Evolutionary conservation across 495 filamentous ascomycete genomes (phyloP), one percentile per base, ranked within the genome.

Genomic region (Aspergillus avenaceus): DNA sequence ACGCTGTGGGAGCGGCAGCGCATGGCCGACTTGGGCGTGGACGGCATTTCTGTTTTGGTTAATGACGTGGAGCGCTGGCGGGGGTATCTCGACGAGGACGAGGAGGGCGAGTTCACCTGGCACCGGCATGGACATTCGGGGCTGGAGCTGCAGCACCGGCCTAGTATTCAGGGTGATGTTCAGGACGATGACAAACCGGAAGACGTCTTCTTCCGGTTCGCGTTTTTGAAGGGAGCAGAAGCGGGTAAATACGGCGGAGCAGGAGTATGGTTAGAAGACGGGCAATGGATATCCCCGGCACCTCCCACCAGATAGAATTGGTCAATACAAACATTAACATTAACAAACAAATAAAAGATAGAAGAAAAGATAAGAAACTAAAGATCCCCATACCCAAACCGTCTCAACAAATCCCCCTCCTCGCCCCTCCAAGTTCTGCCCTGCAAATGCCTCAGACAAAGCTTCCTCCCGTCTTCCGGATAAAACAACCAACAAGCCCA

Each of bases 31-130:
- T 76, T 95, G 49, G 90, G 88, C 3, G 80, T 97, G 41, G 83
- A 95, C 59, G 93, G 92, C 0, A 75, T 97, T 14, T 92, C 88
- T 51, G 82, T 97, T 14, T 69, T 98, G 0, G 85, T 98, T 21
- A 96, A 98, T 60, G 93, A 98, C 53, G 93, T 98, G 0, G 93
- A 98, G 65, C 73, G 91, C 49, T 92, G 82, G 66, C 69, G 84
- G 8, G 78, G 77, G 6, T 90, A 79, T 50, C 49, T 76, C 3
- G 75, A 78, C 41, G 75, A 79, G 45, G 71, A 74, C 47, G 54
- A 62, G 25, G 40, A 29, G 6, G 71, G 72, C 4, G 69, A 72
- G 42, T 76, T 76, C 29, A 74, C 67, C 16, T 76, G 72, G 72
- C 70, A 70, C 44, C 71, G 72, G 11, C 71, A 71, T 54, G 72